Evolutionary conservation across 2,329 filamentous ascomycete species (phyloP).

Genomic region (Monosporascus sp.): DNA sequence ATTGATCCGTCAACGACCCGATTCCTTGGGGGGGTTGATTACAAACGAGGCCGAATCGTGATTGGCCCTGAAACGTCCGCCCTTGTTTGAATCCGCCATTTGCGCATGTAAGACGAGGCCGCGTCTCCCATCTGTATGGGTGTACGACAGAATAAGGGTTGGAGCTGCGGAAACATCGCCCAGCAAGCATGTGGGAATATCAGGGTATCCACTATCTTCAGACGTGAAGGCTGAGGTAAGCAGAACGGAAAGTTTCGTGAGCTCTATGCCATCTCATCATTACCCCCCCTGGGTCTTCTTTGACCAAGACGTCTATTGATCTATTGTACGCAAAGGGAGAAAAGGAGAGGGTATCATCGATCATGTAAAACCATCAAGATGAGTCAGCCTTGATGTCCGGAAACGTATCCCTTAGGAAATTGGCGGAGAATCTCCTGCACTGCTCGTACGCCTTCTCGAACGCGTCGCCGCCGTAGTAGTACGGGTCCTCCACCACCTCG

Average conservation of each 20-base stretch:
- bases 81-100: not conserved
- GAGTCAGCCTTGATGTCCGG: slow-evolving; percentile 21
- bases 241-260: too few relatives aligned
- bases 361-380: not conserved
- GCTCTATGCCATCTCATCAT: too few relatives aligned
- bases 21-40: not conserved
- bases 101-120: not conserved
- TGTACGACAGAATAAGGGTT: too few relatives aligned
- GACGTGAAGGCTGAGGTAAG: too few relatives aligned
- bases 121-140: not conserved
- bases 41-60: not conserved
- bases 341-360: not conserved
- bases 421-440: slow-evolving; percentile 68
- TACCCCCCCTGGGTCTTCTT: not conserved
- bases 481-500: slow-evolving; percentile 81
- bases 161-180: too few relatives aligned
- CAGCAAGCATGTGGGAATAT: too few relatives aligned
- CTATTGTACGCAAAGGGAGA: not conserved
- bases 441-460: slow-evolving; percentile 88
- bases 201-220: too few relatives aligned
- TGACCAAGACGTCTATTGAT: not conserved
- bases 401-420: slow-evolving; percentile 63
- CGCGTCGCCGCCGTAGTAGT: slow-evolving; percentile 79
- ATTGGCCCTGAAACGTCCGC: not conserved
- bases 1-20: not conserved